Percentiles rank a stretch among this genome's conserved stretches.
Conservation (phyloP, 2,329 filamentous ascomycete species). For the Dothistroma pini region DNA sequence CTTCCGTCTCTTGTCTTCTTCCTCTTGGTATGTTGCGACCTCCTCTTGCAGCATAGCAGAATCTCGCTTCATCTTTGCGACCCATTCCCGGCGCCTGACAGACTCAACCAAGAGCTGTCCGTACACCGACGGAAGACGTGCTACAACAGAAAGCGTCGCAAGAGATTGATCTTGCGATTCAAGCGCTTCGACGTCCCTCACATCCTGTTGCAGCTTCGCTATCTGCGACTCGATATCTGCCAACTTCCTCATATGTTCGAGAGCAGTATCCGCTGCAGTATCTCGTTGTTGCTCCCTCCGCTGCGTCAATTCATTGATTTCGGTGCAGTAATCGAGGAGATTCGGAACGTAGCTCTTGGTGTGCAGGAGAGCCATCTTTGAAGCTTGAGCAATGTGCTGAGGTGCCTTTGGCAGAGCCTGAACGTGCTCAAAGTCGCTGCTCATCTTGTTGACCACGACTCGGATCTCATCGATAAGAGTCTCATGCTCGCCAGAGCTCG, state of each 20-base stretch:
- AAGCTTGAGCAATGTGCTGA: conserved; percentile 60
- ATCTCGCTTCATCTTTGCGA: conserved; percentile 82
- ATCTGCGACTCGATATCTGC: conserved; percentile 75
- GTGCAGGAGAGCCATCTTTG: conserved; percentile 61
- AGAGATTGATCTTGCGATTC: conserved; percentile 77
- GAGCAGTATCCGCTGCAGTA: conserved; percentile 59
- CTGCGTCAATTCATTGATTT: conserved; percentile 54
- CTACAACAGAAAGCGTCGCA: conserved; percentile 73
- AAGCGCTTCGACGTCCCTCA: conserved; percentile 67
- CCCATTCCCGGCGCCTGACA: conserved; percentile 83
- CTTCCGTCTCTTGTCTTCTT: conserved; percentile 81
- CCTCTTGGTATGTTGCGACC: conserved; percentile 86
- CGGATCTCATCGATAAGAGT: conserved; percentile 80
- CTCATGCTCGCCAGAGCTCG: conserved; percentile 52
- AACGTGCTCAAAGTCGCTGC: conserved; percentile 77
- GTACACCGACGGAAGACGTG: conserved; percentile 83
- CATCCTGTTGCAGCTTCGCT: conserved; percentile 66
- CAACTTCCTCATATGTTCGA: conserved; percentile 76
- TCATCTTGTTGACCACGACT: conserved; percentile 79
- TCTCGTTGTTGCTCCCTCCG: conserved; percentile 62
- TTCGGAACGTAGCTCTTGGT: conserved; percentile 62
- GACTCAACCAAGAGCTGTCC: conserved; percentile 85
- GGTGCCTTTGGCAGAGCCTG: conserved; percentile 64
- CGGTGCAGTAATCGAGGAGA: conserved; percentile 54
- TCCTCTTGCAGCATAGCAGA: conserved; percentile 87